Conservation (phyloP, 169 alveolate genomes). For the Plasmodium gonderi region DNA sequence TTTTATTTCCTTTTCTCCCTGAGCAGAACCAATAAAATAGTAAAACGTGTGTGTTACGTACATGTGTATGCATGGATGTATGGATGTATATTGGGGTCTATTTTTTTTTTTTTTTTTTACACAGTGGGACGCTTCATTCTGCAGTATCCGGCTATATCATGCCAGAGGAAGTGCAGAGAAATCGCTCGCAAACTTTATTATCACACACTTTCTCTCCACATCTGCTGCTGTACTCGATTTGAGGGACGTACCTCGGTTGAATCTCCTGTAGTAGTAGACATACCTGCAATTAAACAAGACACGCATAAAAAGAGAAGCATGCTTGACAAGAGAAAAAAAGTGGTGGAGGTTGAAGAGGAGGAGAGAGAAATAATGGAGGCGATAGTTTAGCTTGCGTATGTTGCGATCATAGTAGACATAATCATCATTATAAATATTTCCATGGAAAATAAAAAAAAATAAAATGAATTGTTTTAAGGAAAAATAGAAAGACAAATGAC, state of each 20-base stretch:
- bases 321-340: conserved; percentile 29
- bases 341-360: conserved; percentile 26
- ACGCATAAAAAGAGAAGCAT: conserved; percentile 16
- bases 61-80: background rate
- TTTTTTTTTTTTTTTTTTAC: too few species aligned
- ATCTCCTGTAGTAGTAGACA: conserved; percentile 19
- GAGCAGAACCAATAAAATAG: background rate
- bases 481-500: conserved; percentile 51
- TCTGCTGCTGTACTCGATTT: too few species aligned
- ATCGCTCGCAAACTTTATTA: too few species aligned
- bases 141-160: too few species aligned
- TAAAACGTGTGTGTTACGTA: background rate
- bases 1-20: background rate
- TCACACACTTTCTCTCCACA: too few species aligned
- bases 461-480: conserved; percentile 55
- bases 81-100: too few species aligned
- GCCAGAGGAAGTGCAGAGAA: too few species aligned
- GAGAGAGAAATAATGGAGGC: conserved; percentile 9
- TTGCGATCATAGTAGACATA: background rate
- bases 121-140: too few species aligned
- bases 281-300: conserved; percentile 28
- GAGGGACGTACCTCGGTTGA: background rate
- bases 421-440: conserved; percentile 49
- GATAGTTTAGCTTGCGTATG: conserved; percentile 31
- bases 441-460: conserved; percentile 50